Evolutionary conservation across 2,329 filamentous ascomycete genomes (phyloP).

Genomic region (Trichoderma brevicompactum): DNA sequence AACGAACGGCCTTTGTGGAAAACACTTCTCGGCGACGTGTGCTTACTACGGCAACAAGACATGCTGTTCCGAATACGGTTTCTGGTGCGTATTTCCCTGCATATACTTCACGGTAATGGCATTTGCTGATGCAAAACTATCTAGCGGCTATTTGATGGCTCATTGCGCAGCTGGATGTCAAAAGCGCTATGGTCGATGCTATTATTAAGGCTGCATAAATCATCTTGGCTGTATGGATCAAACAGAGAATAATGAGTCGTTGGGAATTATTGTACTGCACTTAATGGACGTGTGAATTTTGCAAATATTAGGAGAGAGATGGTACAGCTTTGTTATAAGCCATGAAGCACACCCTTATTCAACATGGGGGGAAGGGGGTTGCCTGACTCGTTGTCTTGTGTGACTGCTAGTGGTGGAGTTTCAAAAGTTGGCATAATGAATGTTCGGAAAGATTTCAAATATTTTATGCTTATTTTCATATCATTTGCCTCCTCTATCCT

Average conservation of each 20-base stretch:
- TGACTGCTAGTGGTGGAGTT: not conserved
- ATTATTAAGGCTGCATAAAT: constrained; percentile 23
- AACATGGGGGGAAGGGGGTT: not conserved
- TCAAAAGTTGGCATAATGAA: not conserved
- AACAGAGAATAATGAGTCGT: not conserved
- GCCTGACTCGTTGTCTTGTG: not conserved
- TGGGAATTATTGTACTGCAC: not conserved
- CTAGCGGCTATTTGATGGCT: constrained; percentile 37
- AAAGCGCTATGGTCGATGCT: constrained; percentile 41
- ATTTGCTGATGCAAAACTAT: not conserved
- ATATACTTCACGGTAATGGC: not conserved
- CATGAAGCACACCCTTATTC: not conserved
- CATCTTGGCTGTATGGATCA: not conserved
- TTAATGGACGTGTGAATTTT: not conserved
- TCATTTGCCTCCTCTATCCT: not conserved
- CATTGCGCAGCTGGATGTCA: constrained; percentile 45
- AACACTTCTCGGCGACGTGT: constrained; percentile 40
- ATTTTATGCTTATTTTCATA: not conserved
- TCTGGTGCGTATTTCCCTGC: constrained; percentile 40
- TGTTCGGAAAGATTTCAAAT: not conserved
- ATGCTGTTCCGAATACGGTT: constrained; percentile 46
- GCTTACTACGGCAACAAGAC: constrained; percentile 39
- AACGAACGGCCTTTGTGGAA: constrained; percentile 46
- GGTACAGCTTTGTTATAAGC: not conserved
- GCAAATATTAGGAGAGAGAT: not conserved